These are phyloP conservation scores for Daldinia sp. DNA, from an alignment of 2,329 filamentous ascomycete species.

Conservation along the genomic window DNA sequence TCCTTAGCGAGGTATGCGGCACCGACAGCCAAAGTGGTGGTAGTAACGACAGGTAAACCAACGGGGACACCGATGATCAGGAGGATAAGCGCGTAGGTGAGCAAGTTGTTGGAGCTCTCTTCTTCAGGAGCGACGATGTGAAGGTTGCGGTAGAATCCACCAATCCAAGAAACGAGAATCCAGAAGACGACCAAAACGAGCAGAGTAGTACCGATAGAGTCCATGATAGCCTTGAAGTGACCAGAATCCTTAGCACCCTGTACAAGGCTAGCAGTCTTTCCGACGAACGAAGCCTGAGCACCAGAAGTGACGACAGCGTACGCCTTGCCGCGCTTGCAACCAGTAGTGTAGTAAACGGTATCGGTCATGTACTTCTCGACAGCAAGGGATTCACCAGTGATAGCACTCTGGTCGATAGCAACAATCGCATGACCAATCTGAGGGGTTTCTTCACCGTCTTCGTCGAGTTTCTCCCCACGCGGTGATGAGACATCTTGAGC, in stretches of 20 bases:
- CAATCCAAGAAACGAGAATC: slow-evolving; percentile 75
- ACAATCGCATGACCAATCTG: slow-evolving; percentile 70
- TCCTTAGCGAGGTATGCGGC: slow-evolving; percentile 76
- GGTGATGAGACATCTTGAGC: slow-evolving; percentile 59
- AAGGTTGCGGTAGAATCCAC: slow-evolving; percentile 76
- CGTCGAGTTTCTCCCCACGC: slow-evolving; percentile 67
- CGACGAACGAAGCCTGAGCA: slow-evolving; percentile 75
- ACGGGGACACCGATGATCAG: slow-evolving; percentile 78
- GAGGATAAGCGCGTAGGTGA: slow-evolving; percentile 70
- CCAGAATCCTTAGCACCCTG: slow-evolving; percentile 75
- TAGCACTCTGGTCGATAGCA: slow-evolving; percentile 76
- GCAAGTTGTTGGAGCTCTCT: slow-evolving; percentile 64
- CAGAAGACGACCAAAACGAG: slow-evolving; percentile 77
- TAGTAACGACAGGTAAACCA: slow-evolving; percentile 77
- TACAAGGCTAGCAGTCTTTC: slow-evolving; percentile 74
- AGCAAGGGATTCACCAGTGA: slow-evolving; percentile 77
- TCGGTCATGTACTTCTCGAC: slow-evolving; percentile 78
- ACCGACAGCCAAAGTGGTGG: slow-evolving; percentile 76
- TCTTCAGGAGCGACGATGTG: slow-evolving; percentile 67
- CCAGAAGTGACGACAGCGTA: slow-evolving; percentile 70
- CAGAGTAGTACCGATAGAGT: slow-evolving; percentile 75
- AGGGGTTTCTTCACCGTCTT: slow-evolving; percentile 63
- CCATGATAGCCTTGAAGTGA: slow-evolving; percentile 82
- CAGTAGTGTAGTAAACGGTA: slow-evolving; percentile 76
- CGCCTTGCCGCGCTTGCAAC: slow-evolving; percentile 78